phyloP scores from a whole-genome alignment of 352 stramenopile genomes.

The Bremia lactucae region DNA sequence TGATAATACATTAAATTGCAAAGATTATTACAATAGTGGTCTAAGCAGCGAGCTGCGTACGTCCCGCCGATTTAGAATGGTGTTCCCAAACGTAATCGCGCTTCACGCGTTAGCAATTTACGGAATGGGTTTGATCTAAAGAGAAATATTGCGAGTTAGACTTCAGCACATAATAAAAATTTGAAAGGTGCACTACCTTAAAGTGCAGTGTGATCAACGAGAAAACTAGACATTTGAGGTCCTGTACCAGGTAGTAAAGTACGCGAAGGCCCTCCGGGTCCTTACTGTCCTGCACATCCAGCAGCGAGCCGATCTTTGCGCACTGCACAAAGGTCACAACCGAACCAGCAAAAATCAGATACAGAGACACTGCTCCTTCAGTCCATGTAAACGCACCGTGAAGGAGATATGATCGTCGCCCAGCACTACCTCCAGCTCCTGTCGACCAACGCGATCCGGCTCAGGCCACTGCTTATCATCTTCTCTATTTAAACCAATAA shows the following conservation, averaged over 20 bases:
- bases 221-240: constrained; percentile 95
- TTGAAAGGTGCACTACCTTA: constrained; percentile 66
- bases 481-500: constrained; percentile 38
- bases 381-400: constrained; percentile 75
- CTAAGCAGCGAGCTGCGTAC: too few relatives aligned
- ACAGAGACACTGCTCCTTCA: too few relatives aligned
- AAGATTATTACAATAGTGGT: background rate
- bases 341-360: background rate
- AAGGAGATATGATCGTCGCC: constrained; percentile 96
- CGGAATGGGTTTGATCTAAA: constrained; percentile 90
- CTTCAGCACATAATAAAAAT: background rate
- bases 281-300: constrained; percentile 92
- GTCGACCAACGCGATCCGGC: constrained; percentile 84
- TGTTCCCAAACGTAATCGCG: background rate
- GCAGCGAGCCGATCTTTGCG: constrained; percentile 91
- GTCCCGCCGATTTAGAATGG: too few relatives aligned
- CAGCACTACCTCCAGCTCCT: constrained; percentile 95
- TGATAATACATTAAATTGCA: constrained; percentile 3
- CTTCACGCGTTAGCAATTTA: too few relatives aligned
- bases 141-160: constrained; percentile 4
- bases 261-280: constrained; percentile 90
- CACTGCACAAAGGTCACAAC: constrained; percentile 50
- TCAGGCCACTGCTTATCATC: constrained; percentile 95
- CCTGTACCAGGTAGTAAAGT: constrained; percentile 96
- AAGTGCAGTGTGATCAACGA: constrained; percentile 96